Base-by-base conservation (phyloP, 176 grass and related monocot species). In the Alopecurus myosuroides region DNA sequence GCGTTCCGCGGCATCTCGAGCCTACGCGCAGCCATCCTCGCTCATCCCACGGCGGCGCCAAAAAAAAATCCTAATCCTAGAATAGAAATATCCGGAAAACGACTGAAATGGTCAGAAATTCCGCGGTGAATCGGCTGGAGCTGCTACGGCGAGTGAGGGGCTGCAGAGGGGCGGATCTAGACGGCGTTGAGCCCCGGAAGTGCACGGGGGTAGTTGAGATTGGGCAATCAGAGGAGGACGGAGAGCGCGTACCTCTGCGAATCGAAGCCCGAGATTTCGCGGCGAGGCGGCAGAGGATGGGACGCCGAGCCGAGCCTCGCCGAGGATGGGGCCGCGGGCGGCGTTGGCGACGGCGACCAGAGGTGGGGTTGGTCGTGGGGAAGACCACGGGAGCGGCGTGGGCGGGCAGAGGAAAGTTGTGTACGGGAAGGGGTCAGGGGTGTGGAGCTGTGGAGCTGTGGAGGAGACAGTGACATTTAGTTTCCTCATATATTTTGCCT, bases 11-110 rank as follows among this genome's bases (percentile, higher is more conserved):
- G 81, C 31, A 58, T 53, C 25, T 62, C 57, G 42, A 48, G 25
- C 44, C 85, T 98, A 76, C 84, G 91, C 73, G 61, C 61, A 1
- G 97, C 85, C 97, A 98, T 92, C 52, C 70, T 76, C 37, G 37
- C 82, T 1, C 88, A 90, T 75, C 63, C 45, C 58, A 39, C 35
- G 66, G 50, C 33, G 12, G 51, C 29, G 28, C 6, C 20, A 12
- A 5, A 52, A 68, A 9, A 12, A 5, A 52, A 68, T 26, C 42
- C 58, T 34, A 34, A 31, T 25, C 44, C 23, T 75, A 15, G 34
- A 75, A 44, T 3, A 1, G 42, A 8, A 64, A 60, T 12, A 65
- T 6, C 65, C 6, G 30, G 3, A 70, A 40, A 3, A 3, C 18
- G 9, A 5, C 20, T 7, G 66, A 42, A 70, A 70, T 40, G 68